Base-by-base conservation (phyloP, 345 rosid species). In the Corymbia maculata region DNA sequence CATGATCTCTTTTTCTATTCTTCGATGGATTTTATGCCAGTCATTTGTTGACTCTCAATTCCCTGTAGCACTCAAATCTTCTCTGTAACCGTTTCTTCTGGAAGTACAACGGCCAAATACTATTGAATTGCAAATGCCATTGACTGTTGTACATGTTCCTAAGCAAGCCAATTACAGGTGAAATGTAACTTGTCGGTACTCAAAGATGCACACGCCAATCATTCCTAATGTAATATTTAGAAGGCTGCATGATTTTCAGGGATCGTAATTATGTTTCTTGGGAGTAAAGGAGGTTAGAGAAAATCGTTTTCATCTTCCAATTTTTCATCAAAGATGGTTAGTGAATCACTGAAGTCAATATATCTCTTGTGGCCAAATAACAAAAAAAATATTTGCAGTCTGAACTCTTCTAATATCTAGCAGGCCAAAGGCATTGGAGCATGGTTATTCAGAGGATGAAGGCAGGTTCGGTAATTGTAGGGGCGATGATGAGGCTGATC, bases 351-450 rank as follows among this genome's bases (percentile, higher is more conserved):
- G 52, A 45, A 45, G 86, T 52, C 51, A 12, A 14, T 84, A 14
- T 84, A 13, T 84, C 32, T 84, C 52, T 7, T 13, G 85, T 6
- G 22, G 85, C n/a, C 28, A 0, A 51, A 84, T 32, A 84, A 49
- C 32, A 52, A 84, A 13, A 15, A 36, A 6, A 24, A 22, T 14
- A 84, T n/a, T 21, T 44, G 51, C 13, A 36, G 30, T 28, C 49
- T 52, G 36, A 36, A n/a, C 70, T 61, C 64, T 13, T 6, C 32
- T 28, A 28, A 17, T 17, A 16, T 61, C 24, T 51, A 44, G 88
- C 89, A 97, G 99, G 89, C 99, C 97, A 22, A 94, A 88, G 89
- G 95, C 98, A 80, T n/a, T 86, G 45, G 97, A 96, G 79, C 0
- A 61, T 61, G 70, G 14, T 32, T 28, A 7, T 61, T 28, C 12